Conservation (phyloP, 2,329 filamentous ascomycete genomes). For the Emmonsiellopsis sp. region DNA sequence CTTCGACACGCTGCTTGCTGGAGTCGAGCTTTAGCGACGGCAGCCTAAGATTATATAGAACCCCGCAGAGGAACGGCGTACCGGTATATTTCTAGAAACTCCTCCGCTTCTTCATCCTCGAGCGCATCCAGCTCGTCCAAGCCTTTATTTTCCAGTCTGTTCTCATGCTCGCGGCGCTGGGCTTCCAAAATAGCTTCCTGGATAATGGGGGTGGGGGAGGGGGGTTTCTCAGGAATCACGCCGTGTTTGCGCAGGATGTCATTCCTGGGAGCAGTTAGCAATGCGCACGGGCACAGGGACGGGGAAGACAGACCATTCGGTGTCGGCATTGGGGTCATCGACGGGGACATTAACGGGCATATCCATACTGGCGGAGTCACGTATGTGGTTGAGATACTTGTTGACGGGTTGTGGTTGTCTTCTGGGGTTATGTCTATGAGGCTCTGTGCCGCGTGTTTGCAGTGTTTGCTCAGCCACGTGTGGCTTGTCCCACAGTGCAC, state of each 20-base stretch:
- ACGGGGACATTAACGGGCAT: conserved; percentile 69
- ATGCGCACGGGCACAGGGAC: conserved; percentile 6
- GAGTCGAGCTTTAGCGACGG: not conserved
- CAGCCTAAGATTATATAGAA: not conserved
- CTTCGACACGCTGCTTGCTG: conserved; percentile 71
- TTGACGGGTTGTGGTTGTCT: not conserved
- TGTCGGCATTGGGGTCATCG: conserved; percentile 92
- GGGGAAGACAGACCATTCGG: conserved; percentile 65
- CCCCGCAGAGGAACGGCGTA: conserved; percentile 15
- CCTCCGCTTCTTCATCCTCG: conserved; percentile 92
- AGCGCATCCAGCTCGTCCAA: conserved; percentile 87
- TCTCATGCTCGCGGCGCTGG: conserved; percentile 75
- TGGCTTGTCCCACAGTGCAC: conserved; percentile 11
- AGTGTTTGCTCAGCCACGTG: conserved; percentile 15
- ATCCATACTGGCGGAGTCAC: conserved; percentile 32
- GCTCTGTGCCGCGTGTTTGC: conserved; percentile 8
- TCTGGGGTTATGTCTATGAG: not conserved
- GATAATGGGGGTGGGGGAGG: conserved; percentile 89
- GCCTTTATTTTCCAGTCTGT: conserved; percentile 86
- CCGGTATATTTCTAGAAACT: conserved; percentile 78
- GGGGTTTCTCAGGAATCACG: conserved; percentile 94
- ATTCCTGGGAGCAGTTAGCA: conserved; percentile 56
- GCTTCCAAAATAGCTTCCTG: conserved; percentile 87
- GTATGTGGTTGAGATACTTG: conserved; percentile 7
- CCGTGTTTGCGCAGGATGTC: conserved; percentile 96